Evolutionary conservation across 192 early-diverging fungal genomes (phyloP), one percentile per base, ranked within the genome.

Genomic region (Paraglomus occultum): DNA sequence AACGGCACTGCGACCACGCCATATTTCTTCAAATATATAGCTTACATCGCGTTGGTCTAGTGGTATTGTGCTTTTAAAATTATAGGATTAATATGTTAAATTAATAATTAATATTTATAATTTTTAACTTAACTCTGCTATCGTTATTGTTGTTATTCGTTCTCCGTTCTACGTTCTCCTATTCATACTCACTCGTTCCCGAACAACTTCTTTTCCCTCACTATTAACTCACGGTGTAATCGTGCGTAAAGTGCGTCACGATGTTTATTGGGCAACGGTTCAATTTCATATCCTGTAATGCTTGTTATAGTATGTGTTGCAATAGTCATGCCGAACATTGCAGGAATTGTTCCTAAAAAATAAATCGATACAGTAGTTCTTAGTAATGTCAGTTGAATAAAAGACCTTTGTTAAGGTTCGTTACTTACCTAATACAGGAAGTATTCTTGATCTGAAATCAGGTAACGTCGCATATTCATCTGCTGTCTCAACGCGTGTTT

Each of bases 381-480:
- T 31, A 31, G 31, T 31, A 86, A 81, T 51, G 73, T 50, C 12
- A 76, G 17, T 18, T 75, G 51, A 17, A 7, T 48, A 38, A 31
- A 10, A 45, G 12, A 45, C 62, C 67, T 4, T 61, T 14, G 18
- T 69, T 10, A 44, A 23, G 31, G 11, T 22, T 10, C 9, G 57
- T 50, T 50, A 12, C 18, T 20, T 55, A 58, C 80, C 85, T 12
- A 94, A 74, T 10, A 94, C 91, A 7, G 90, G 90, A 1, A 92
- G 70, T 61, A 92, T 92, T 57, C 90, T 89, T n/a, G 91, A 85
- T 43, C 96, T 84, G 72, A 99, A 99, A 74, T 95, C 90, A 6
- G 95, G 96, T n/a, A 97, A 82, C 15, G 93, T 85, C 10, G 95
- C 87, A 70, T 91, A 96, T 53, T 99, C 92, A 58, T 94, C 91